Evolutionary conservation across 768 basidiomycete species (phyloP), one percentile per base, ranked within the genome.

Genomic region (Phanerochaete carnosa): DNA sequence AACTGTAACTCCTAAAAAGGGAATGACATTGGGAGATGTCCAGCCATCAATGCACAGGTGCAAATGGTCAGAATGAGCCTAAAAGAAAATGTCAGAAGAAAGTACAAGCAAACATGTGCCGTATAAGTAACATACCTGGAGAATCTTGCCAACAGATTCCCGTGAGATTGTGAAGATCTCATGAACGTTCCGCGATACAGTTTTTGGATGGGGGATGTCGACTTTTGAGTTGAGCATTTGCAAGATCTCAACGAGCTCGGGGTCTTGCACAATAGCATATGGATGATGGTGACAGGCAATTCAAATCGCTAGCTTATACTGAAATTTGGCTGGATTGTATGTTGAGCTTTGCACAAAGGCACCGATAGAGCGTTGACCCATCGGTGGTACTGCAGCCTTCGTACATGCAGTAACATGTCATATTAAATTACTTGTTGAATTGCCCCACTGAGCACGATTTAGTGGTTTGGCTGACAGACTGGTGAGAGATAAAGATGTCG

Each of bases 31-130:
- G 2, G 72, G 72, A 0, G 68, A 65, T 0, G 71, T 71, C 72
- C 72, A 74, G 4, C 72, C 70, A 53, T 74, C 70, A 15, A 72
- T 46, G 25, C 66, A 51, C 12, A 72, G 55, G 49, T 72, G 70
- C 7, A 73, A 22, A 28, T 66, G 64, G 5, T 68, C 69, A 0
- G 39, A n/a, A 37, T 29, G 16, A 22, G 35, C 4, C 62, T 53
- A 53, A 22, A 30, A 30, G n/a, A n/a, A n/a, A n/a, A n/a, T n/a
- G n/a, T n/a, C n/a, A n/a, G n/a, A n/a, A n/a, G n/a, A n/a, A n/a
- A n/a, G n/a, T n/a, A n/a, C n/a, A n/a, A n/a, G n/a, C n/a, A n/a
- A n/a, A n/a, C n/a, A n/a, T n/a, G n/a, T n/a, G n/a, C n/a, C n/a
- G n/a, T n/a, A n/a, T n/a, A n/a, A n/a, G n/a, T n/a, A n/a, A 33